Percentiles rank a stretch among this genome's conserved stretches.
phyloP scores from a whole-genome alignment of 2,329 filamentous ascomycete genomes.

The Massarina eburnea region DNA sequence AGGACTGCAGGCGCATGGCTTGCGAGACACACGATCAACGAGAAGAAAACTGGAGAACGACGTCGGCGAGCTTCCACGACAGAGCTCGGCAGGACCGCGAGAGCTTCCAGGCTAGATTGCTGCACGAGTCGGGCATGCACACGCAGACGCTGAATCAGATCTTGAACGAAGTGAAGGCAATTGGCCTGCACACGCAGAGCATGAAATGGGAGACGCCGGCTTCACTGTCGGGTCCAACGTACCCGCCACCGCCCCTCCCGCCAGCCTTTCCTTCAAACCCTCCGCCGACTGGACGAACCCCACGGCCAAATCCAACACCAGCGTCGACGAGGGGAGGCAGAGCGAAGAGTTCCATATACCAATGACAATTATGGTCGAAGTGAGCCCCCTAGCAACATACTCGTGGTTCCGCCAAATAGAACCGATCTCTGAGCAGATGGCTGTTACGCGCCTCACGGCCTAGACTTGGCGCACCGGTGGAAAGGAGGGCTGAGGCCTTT shows the following conservation, averaged over 20 bases:
- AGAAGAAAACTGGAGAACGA: constrained; percentile 46
- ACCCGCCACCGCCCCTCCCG: constrained; percentile 5
- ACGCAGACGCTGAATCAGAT: constrained; percentile 29
- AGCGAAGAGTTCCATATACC: not conserved
- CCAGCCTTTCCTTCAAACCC: constrained; percentile 4
- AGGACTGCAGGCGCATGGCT: constrained; percentile 42
- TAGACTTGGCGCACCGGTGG: constrained; percentile 68
- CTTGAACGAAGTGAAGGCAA: constrained; percentile 28
- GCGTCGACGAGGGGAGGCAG: not conserved
- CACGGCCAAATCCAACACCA: not conserved
- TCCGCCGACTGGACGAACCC: not conserved
- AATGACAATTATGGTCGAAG: constrained; percentile 11
- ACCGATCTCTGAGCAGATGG: constrained; percentile 74
- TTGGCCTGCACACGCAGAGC: constrained; percentile 24
- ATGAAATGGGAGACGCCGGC: constrained; percentile 34
- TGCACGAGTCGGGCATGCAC: constrained; percentile 36
- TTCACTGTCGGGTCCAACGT: constrained; percentile 11
- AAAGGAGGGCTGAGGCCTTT: constrained; percentile 66
- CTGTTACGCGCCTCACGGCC: constrained; percentile 72
- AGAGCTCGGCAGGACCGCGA: constrained; percentile 38
- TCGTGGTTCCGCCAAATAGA: constrained; percentile 83
- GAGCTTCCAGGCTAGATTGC: constrained; percentile 34
- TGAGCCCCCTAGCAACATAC: constrained; percentile 62
- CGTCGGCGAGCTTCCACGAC: constrained; percentile 45
- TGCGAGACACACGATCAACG: constrained; percentile 37